Evolutionary conservation across 495 filamentous ascomycete genomes (phyloP).

Genomic region (Neurospora cerealis): DNA sequence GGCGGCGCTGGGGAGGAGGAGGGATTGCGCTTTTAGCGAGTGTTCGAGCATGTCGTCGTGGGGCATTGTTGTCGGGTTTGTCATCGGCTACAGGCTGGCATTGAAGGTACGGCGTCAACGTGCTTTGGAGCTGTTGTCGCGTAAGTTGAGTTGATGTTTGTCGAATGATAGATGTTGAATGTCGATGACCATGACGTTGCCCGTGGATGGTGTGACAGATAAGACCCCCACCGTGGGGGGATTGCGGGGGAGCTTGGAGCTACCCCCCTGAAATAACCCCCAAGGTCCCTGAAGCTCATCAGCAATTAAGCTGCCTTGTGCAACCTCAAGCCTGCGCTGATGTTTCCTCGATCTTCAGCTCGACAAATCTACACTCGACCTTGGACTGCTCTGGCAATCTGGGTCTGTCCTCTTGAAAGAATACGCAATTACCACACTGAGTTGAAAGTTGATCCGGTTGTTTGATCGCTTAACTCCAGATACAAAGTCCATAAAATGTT

Average conservation of each 20-base stretch:
- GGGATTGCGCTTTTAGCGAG: slow-evolving; percentile 11
- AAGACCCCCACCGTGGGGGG: not conserved
- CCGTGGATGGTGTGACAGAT: not conserved
- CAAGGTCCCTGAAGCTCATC: not conserved
- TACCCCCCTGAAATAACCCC: not conserved
- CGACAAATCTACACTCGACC: not conserved
- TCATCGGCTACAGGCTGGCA: not conserved
- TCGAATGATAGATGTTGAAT: not conserved
- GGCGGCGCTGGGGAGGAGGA: slow-evolving; percentile 1
- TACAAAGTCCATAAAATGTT: not conserved
- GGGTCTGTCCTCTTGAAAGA: not conserved
- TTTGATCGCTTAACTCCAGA: not conserved
- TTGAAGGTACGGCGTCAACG: not conserved
- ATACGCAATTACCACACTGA: not conserved
- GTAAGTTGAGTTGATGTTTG: not conserved
- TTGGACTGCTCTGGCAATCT: not conserved
- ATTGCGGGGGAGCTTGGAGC: not conserved
- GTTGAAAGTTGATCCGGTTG: not conserved
- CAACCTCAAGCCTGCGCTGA: not conserved
- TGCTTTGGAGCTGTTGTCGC: not conserved
- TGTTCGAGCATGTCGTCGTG: slow-evolving; percentile 14
- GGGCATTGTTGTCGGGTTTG: not conserved
- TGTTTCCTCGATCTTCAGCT: not conserved
- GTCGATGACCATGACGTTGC: not conserved
- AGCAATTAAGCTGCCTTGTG: not conserved